phyloP scores from a whole-genome alignment of 352 stramenopile genomes.

The Globisporangium paddicum region DNA sequence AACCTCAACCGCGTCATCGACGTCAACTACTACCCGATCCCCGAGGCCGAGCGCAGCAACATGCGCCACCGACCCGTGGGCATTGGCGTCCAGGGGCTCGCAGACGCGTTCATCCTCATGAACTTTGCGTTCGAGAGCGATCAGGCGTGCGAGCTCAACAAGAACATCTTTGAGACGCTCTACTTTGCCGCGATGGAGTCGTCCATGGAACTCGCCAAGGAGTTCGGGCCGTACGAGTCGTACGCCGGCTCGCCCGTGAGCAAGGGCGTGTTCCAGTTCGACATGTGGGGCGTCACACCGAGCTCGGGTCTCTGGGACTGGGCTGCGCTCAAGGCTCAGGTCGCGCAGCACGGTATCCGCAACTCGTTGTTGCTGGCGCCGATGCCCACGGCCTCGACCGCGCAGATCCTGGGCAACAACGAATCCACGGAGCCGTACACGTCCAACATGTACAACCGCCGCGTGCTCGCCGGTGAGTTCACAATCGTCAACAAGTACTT shows the following conservation, averaged over 20 bases:
- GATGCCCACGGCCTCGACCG: slow-evolving; percentile 99
- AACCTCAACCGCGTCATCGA: slow-evolving; percentile 99
- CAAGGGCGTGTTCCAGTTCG: slow-evolving; percentile 97
- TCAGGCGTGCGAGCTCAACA: slow-evolving; percentile 92
- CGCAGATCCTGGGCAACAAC: slow-evolving; percentile 99
- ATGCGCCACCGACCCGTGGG: slow-evolving; percentile 97
- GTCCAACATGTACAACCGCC: slow-evolving; percentile 99
- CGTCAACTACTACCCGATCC: slow-evolving; percentile 98
- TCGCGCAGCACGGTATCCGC: slow-evolving; percentile 94
- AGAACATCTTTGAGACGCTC: slow-evolving; percentile 99
- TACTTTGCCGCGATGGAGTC: slow-evolving; percentile 97
- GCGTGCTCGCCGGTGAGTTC: slow-evolving; percentile 98
- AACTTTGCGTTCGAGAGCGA: slow-evolving; percentile 95
- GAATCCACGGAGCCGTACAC: slow-evolving; percentile 99
- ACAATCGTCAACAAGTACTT: slow-evolving; percentile 99
- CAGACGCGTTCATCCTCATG: slow-evolving; percentile 98
- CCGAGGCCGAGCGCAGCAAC: slow-evolving; percentile 90
- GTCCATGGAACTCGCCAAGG: slow-evolving; percentile 93
- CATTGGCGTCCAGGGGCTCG: slow-evolving; percentile 98
- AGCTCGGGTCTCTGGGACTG: slow-evolving; percentile 94
- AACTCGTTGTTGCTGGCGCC: slow-evolving; percentile 99
- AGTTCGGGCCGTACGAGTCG: slow-evolving; percentile 95
- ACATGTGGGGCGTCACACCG: slow-evolving; percentile 97
- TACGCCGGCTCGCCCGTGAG: slow-evolving; percentile 96
- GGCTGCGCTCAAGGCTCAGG: slow-evolving; percentile 90